Evolutionary conservation across 169 alveolate species (phyloP).

Genomic region (Cyclospora cayetanensis): DNA sequence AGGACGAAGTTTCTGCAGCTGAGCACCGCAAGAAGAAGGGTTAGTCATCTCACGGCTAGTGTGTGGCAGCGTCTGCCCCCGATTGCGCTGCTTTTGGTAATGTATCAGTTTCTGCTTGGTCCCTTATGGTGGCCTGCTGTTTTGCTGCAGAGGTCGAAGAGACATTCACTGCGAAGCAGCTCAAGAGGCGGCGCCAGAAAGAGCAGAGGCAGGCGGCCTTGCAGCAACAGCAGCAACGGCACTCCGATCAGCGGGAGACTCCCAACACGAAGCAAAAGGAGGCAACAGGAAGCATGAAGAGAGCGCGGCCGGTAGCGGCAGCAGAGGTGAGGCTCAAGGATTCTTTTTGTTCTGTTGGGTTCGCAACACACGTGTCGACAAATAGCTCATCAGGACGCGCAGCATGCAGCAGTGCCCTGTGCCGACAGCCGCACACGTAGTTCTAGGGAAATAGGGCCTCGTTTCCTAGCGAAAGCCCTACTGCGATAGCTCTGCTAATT

Average conservation of each 20-base stretch:
- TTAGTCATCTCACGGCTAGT: neutral
- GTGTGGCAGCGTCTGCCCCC: neutral
- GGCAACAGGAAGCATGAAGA: too few species aligned
- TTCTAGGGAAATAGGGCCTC: too few species aligned
- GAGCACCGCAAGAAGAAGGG: constrained; percentile 28
- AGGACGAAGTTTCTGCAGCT: constrained; percentile 14
- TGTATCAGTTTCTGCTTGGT: neutral
- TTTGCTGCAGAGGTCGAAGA: constrained; percentile 16
- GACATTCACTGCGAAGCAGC: neutral
- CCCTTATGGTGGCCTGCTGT: neutral
- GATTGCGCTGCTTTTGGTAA: neutral
- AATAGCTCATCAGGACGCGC: neutral
- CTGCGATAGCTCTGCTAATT: too few species aligned
- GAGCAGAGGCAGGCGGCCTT: neutral
- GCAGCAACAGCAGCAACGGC: constrained; percentile 6
- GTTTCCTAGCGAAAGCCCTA: too few species aligned
- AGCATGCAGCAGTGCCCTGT: neutral
- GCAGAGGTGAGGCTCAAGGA: neutral
- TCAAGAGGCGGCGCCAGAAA: neutral
- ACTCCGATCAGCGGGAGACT: neutral
- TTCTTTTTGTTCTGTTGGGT: too few species aligned
- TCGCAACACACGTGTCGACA: too few species aligned
- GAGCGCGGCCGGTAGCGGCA: neutral
- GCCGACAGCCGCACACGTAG: too few species aligned
- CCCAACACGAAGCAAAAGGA: neutral